Conservation (phyloP, 108 stramenopile species). For the Parietichytrium sp. region DNA sequence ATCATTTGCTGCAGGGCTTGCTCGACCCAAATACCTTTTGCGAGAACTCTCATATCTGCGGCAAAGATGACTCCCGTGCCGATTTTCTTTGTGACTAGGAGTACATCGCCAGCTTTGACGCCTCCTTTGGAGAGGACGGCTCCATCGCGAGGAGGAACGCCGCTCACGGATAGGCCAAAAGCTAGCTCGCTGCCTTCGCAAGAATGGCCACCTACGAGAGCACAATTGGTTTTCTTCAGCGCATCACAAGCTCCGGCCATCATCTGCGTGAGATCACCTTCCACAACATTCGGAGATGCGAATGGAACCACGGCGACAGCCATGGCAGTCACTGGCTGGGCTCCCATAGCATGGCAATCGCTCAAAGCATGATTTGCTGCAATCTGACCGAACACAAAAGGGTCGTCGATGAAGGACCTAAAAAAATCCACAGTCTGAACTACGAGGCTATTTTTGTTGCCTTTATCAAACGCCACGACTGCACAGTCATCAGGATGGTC, state of each 20-base stretch:
- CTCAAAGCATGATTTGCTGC: slow-evolving; percentile 68
- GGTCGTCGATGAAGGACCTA: slow-evolving; percentile 61
- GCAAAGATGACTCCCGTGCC: slow-evolving; percentile 71
- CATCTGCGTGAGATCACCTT: slow-evolving; percentile 55
- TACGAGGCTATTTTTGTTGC: neutral
- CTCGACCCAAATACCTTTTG: slow-evolving; percentile 43
- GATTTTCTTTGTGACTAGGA: slow-evolving; percentile 66
- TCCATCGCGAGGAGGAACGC: slow-evolving; percentile 35
- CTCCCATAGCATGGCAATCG: slow-evolving; percentile 70
- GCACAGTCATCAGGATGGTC: slow-evolving; percentile 53
- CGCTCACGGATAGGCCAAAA: slow-evolving; percentile 61
- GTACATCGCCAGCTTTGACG: slow-evolving; percentile 50
- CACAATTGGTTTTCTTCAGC: slow-evolving; percentile 54
- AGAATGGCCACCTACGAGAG: slow-evolving; percentile 71
- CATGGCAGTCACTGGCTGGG: slow-evolving; percentile 56
- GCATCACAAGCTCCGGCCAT: slow-evolving; percentile 58
- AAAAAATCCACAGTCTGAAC: slow-evolving; percentile 71
- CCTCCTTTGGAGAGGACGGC: slow-evolving; percentile 55
- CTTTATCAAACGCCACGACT: slow-evolving; percentile 33
- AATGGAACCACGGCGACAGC: slow-evolving; percentile 56
- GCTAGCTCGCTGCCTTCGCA: slow-evolving; percentile 67
- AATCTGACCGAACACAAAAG: slow-evolving; percentile 65
- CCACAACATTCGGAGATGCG: slow-evolving; percentile 46
- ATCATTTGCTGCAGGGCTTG: slow-evolving; percentile 43
- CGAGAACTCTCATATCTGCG: slow-evolving; percentile 61